A percentile compares a stretch with the other conserved stretches of the same genome.
Conservation (phyloP, 768 basidiomycete species). For the Lactarius evosmus region DNA sequence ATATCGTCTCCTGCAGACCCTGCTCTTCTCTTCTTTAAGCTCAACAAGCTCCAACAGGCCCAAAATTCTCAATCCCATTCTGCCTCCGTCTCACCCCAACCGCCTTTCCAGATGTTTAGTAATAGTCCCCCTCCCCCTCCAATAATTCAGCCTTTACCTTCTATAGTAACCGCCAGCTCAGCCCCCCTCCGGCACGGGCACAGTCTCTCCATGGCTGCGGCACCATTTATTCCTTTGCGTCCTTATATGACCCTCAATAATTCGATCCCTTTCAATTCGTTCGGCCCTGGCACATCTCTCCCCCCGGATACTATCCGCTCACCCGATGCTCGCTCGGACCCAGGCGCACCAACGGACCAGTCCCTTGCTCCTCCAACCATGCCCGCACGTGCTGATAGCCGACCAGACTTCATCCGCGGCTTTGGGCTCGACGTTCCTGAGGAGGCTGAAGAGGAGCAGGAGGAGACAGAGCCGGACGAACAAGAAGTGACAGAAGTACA, state of each 20-base stretch:
- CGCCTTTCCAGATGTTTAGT: constrained; percentile 37
- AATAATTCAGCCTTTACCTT: constrained; percentile 33
- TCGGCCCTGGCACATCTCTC: constrained; percentile 54
- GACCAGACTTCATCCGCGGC: constrained; percentile 72
- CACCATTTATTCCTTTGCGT: constrained; percentile 43
- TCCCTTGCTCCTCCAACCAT: constrained; percentile 43
- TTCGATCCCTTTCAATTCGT: constrained; percentile 55
- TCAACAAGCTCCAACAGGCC: constrained; percentile 79
- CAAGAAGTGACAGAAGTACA: constrained; percentile 31
- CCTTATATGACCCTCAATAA: constrained; percentile 36
- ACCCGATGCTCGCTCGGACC: constrained; percentile 46
- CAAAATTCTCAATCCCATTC: constrained; percentile 55
- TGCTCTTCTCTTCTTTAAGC: constrained; percentile 72
- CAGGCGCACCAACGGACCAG: constrained; percentile 53
- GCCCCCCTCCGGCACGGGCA: constrained; percentile 64
- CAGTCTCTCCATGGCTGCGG: constrained; percentile 68
- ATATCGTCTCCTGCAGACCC: constrained; percentile 92
- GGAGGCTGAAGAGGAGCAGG: constrained; percentile 59
- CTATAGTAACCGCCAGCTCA: constrained; percentile 32
- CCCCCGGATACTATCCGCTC: constrained; percentile 43
- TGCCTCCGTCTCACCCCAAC: constrained; percentile 62
- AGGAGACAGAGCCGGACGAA: constrained; percentile 2
- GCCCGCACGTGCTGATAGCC: constrained; percentile 45
- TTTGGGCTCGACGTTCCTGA: constrained; percentile 80
- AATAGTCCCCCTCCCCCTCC: constrained; percentile 51